These are phyloP conservation scores for Taphrina flavorubra DNA, from an alignment of 1,139 yeast genomes.

Conservation along the genomic window DNA sequence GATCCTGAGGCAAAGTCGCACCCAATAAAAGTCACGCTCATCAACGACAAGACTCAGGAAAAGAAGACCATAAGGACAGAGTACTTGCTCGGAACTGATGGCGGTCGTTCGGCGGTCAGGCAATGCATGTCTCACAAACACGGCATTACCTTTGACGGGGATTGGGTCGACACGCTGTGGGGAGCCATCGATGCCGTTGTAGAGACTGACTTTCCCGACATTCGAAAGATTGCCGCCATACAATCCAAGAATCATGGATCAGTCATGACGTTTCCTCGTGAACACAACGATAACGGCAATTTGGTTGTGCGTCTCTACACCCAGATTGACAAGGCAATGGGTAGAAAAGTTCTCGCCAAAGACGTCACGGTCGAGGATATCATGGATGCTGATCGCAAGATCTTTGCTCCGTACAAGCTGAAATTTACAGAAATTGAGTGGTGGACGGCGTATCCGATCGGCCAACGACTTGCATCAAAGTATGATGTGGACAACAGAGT, in stretches of 20 bases:
- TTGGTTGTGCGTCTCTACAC: constrained; percentile 52
- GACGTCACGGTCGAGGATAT: constrained; percentile 50
- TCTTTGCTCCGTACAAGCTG: constrained; percentile 51
- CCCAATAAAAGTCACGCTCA: constrained; percentile 51
- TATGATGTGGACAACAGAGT: constrained; percentile 50
- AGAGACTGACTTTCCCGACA: constrained; percentile 54
- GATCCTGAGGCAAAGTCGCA: constrained; percentile 49
- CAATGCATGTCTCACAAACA: constrained; percentile 47
- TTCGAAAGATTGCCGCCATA: constrained; percentile 53
- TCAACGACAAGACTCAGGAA: constrained; percentile 29
- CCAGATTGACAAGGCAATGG: constrained; percentile 50
- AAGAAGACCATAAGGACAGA: constrained; percentile 49
- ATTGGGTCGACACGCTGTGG: constrained; percentile 54
- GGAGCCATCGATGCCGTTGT: constrained; percentile 55
- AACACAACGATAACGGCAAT: constrained; percentile 47
- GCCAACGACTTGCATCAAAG: constrained; percentile 53
- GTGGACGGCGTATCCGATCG: constrained; percentile 55
- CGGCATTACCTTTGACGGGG: constrained; percentile 52
- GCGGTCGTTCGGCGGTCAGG: constrained; percentile 55
- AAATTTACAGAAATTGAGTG: constrained; percentile 52
- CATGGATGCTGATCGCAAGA: constrained; percentile 51
- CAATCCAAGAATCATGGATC: constrained; percentile 53
- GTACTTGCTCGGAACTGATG: constrained; percentile 54
- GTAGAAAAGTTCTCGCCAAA: constrained; percentile 34
- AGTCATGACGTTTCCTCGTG: constrained; percentile 54